Percentiles rank a stretch among this genome's conserved stretches.
phyloP scores from a whole-genome alignment of 495 filamentous ascomycete species.

The Cercophora sp. region DNA sequence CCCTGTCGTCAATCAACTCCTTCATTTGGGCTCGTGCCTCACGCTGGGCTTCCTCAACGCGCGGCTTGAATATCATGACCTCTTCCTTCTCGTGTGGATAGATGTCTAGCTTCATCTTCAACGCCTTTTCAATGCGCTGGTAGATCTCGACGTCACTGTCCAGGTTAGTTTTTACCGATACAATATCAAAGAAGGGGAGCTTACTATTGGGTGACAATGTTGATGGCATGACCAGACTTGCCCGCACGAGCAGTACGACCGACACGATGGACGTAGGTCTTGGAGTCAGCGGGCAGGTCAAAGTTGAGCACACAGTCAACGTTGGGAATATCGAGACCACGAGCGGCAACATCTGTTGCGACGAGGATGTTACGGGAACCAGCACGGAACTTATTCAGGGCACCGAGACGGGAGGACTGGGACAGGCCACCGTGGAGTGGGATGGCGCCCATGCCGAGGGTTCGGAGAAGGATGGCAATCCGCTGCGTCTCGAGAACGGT shows the following conservation, averaged over 20 bases:
- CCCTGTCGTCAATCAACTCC: conserved; percentile 70
- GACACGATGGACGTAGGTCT: conserved; percentile 94
- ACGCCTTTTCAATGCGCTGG: conserved; percentile 74
- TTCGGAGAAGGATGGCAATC: conserved; percentile 72
- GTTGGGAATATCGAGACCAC: conserved; percentile 90
- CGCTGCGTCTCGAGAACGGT: conserved; percentile 90
- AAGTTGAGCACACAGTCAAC: conserved; percentile 89
- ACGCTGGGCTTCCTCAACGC: conserved; percentile 81
- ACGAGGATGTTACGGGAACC: conserved; percentile 77
- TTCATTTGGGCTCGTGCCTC: conserved; percentile 81
- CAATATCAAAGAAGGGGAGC: neutral
- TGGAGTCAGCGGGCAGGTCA: conserved; percentile 76
- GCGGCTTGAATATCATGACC: conserved; percentile 75
- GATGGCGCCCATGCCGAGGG: conserved; percentile 70
- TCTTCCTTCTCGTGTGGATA: conserved; percentile 61
- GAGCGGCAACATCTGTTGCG: conserved; percentile 92
- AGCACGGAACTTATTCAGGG: conserved; percentile 81
- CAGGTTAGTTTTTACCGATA: neutral
- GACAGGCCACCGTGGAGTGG: conserved; percentile 88
- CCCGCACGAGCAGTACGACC: conserved; percentile 91
- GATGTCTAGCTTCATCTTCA: conserved; percentile 66
- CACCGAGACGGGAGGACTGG: conserved; percentile 77
- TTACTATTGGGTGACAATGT: conserved; percentile 78
- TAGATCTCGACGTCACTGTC: conserved; percentile 73
- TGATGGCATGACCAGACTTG: conserved; percentile 76